Conservation (phyloP, 2,329 filamentous ascomycete genomes). For the Penicillium sp. region DNA sequence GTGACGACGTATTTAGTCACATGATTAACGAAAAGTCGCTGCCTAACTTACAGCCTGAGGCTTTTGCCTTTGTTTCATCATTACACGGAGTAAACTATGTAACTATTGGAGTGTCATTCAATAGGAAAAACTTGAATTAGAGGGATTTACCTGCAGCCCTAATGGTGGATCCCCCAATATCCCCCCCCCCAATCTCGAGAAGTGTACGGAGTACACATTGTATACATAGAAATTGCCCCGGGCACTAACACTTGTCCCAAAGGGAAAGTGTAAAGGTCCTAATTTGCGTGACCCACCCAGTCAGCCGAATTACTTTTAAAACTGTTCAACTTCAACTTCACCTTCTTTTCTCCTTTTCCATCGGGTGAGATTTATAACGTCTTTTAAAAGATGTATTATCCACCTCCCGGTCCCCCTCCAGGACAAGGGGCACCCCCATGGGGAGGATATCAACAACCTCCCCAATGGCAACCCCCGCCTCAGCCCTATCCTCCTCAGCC, state of each 20-base stretch:
- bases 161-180: slow-evolving; percentile 3
- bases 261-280: neutral
- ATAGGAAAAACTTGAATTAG: neutral
- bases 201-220: too few relatives aligned
- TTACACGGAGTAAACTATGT: neutral
- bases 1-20: neutral
- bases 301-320: slow-evolving; percentile 8
- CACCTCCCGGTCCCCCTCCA: slow-evolving; percentile 17
- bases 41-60: neutral
- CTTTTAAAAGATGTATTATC: slow-evolving; percentile 17
- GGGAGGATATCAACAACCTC: slow-evolving; percentile 19
- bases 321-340: slow-evolving; percentile 2
- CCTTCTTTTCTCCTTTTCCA: neutral
- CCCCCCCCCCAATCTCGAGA: neutral
- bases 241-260: neutral
- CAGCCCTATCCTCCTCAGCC: slow-evolving; percentile 20
- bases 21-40: neutral
- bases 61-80: neutral
- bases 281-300: slow-evolving; percentile 4
- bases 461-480: slow-evolving; percentile 21
- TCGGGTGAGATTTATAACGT: neutral
- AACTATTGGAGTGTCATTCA: neutral
- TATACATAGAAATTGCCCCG: neutral
- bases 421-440: slow-evolving; percentile 15
- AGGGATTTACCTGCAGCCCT: slow-evolving; percentile 2